These are phyloP conservation scores for Ceratocystis lukuohia DNA, from an alignment of 2,329 filamentous ascomycete species.

Conservation along the genomic window DNA sequence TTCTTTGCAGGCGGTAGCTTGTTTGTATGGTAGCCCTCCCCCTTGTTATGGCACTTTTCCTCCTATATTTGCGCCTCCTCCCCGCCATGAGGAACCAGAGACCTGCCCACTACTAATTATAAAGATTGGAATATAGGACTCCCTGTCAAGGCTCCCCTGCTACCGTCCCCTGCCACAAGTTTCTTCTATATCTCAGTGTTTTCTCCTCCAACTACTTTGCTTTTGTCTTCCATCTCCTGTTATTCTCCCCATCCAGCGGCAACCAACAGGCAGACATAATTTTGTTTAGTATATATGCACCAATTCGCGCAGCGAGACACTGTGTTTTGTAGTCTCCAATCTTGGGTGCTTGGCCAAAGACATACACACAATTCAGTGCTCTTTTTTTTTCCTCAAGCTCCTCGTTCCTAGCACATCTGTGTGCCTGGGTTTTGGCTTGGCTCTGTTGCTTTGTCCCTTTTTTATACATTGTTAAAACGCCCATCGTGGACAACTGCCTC, in stretches of 20 bases:
- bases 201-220: background rate
- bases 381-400: background rate
- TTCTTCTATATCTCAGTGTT: constrained; percentile 7
- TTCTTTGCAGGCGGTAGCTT: background rate
- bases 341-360: background rate
- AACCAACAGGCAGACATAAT: background rate
- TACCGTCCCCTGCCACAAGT: background rate
- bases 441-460: background rate
- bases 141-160: background rate
- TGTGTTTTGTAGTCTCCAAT: background rate
- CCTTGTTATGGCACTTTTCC: background rate
- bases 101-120: background rate
- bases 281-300: background rate
- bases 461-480: background rate
- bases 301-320: background rate
- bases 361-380: background rate
- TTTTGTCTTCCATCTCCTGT: background rate
- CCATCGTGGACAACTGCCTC: background rate
- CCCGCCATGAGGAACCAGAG: background rate
- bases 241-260: background rate
- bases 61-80: background rate
- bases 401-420: too few species aligned
- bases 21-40: background rate
- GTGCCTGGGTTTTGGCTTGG: background rate
- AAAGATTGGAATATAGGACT: constrained; percentile 3